Evolutionary conservation across 1,284 basidiomycete genomes (phyloP), one percentile per base, ranked within the genome.

Genomic region (Microstroma glucosiphilum): DNA sequence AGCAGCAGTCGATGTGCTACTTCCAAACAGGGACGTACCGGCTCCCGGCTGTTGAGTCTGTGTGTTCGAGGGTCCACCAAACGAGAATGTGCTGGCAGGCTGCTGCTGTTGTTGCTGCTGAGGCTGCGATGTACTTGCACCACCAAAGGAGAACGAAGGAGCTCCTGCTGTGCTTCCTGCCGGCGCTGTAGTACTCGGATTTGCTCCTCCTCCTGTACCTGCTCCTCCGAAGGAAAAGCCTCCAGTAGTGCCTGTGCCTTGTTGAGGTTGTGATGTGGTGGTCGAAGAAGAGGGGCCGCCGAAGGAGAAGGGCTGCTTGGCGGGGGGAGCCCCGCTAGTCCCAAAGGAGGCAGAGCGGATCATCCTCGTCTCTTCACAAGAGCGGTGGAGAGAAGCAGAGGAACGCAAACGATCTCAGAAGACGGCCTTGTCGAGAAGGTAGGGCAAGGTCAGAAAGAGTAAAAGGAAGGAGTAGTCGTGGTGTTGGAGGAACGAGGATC

Each of bases 121-220:
- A 67, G 58, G 43, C 65, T 71, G 25, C 62, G 60, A 40, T 69
- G 63, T 61, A 21, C 43, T 48, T 6, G 40, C 26, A 2, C 26
- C 15, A 13, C 51, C 51, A 26, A 54, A 57, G 19, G 60, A 53
- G 9, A 56, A 63, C 2, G 21, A 42, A n/a, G 23, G n/a, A 11
- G 58, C 40, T 43, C 17, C 41, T 25, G 41, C 23, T 3, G 23
- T 26, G 6, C 17, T 12, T 48, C 40, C 4, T 49, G 40, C 1
- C 58, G 30, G 41, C 56, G 48, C 17, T 40, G 25, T n/a, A 11
- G 43, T n/a, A 40, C 42, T 61, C 37, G 57, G 40, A 3, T n/a
- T 15, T 11, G 56, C 51, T 19, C 51, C 51, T 6, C 41, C 56
- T 8, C 41, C 21, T 21, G 58, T 26, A 40, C 41, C 40, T 30